Base-by-base conservation (phyloP, 257 asterid species). In the Solanum ahanhuiri region DNA sequence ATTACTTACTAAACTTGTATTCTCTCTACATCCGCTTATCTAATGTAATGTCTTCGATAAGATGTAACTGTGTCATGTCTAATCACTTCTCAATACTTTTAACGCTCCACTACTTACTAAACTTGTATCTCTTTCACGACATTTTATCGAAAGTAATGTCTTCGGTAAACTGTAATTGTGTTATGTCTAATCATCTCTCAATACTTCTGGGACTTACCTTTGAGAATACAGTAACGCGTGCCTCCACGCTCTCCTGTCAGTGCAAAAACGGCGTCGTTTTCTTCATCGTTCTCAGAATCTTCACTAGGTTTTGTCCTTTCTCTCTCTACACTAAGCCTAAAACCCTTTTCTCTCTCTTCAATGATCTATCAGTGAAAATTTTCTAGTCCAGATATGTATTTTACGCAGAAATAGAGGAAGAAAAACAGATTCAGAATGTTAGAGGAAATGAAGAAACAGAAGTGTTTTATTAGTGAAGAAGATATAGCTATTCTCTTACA, bases 391-490 rank as follows among this genome's bases (percentile, higher is more conserved):
- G 17, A 30, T 17, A 35, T 72, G 54, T 72, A 20, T 72, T 72
- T 35, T 18, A 34, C 10, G 11, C 39, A 67, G 75, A 67, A 72
- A 20, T 72, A 34, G 81, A 67, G 75, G 37, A 72, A 72, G 54
- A 45, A 12, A 76, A 41, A 41, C 35, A 31, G 63, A 41, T 79
- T n/a, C 25, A 45, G 28, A 48, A 94, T 93, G 98, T 88, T 87
- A n/a, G 96, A 92, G 83, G 91, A 89, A 86, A 86, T 93, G 79
- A 93, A 90, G 91, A 92, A 88, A 81, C 93, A 85, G 86, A 95
- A 92, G 86, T 89, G 91, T 9, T 86, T 89, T 45, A 87, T 96
- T 83, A 91, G 86, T n/a, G 99, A 96, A 89, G 94, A 90, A 41
- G 94, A 92, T 57, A 75, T 87, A 11, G 85, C 93, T 79, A 87